These are phyloP conservation scores for Ambispora gerdemannii DNA, from an alignment of 192 early-diverging fungal genomes.

Conservation along the genomic window DNA sequence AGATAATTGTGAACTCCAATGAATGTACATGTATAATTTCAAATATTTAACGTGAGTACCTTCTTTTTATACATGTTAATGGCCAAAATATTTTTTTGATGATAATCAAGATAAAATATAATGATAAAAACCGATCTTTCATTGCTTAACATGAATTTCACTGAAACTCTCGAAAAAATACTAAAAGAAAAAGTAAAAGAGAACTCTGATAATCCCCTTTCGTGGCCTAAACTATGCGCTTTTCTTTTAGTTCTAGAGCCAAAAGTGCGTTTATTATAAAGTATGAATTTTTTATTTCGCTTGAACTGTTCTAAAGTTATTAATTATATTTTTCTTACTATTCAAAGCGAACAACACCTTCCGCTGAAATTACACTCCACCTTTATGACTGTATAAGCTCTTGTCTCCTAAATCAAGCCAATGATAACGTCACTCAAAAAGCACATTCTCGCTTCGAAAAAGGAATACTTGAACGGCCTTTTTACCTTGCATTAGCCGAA, in stretches of 20 bases:
- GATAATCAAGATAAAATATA: too few species aligned
- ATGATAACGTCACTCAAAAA: too few species aligned
- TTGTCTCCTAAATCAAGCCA: neutral
- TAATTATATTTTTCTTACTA: neutral
- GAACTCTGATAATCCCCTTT: neutral
- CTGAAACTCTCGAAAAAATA: neutral
- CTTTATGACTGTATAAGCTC: slow-evolving; percentile 13
- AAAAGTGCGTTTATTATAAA: neutral
- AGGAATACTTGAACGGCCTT: slow-evolving; percentile 26
- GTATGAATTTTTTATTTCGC: neutral
- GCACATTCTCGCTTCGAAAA: slow-evolving; percentile 17
- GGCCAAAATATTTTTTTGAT: too few species aligned
- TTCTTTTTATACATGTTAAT: too few species aligned
- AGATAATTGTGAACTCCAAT: too few species aligned
- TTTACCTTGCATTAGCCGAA: slow-evolving; percentile 24
- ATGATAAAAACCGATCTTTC: too few species aligned
- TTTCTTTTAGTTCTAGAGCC: neutral
- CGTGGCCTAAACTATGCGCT: slow-evolving; percentile 9
- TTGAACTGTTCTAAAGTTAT: neutral
- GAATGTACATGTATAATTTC: too few species aligned
- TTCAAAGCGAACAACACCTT: neutral
- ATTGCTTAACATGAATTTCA: slow-evolving; percentile 7
- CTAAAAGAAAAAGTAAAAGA: slow-evolving; percentile 6
- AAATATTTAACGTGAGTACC: too few species aligned
- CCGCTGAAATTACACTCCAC: slow-evolving; percentile 2